Percentiles rank a stretch among this genome's conserved stretches.
Evolutionary conservation across 768 basidiomycete species (phyloP).

Genomic region (Calvatia gigantea): DNA sequence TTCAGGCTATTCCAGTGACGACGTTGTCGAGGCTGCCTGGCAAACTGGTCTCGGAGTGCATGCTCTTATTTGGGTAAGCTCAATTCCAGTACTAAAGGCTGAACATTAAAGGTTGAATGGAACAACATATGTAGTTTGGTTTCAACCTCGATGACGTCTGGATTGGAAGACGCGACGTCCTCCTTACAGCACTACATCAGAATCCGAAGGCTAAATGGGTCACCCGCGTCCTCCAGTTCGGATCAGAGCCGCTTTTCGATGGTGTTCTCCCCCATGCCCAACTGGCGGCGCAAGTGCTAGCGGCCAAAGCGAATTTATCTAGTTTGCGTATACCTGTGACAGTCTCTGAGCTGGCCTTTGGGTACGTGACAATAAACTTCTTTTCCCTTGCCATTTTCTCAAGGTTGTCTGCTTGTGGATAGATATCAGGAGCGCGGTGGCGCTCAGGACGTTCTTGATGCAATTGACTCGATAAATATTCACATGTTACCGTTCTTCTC

Average conservation of each 20-base stretch:
- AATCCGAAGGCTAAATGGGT: conserved; percentile 52
- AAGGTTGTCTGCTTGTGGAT: neutral
- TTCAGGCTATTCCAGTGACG: conserved; percentile 26
- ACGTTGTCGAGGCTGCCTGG: conserved; percentile 57
- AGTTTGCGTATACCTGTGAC: conserved; percentile 53
- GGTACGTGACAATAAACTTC: conserved; percentile 23
- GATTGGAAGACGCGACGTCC: conserved; percentile 39
- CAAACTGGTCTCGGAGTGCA: conserved; percentile 49
- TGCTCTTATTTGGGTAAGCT: conserved; percentile 54
- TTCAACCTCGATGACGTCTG: conserved; percentile 37
- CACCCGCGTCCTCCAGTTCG: conserved; percentile 54
- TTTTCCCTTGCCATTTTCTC: neutral
- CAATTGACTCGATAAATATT: conserved; percentile 50
- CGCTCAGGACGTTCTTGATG: conserved; percentile 47
- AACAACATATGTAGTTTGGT: conserved; percentile 26
- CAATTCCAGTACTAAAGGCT: neutral
- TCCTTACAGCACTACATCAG: conserved; percentile 39
- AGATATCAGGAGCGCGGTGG: conserved; percentile 43
- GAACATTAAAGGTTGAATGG: neutral
- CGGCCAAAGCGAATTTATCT: conserved; percentile 40
- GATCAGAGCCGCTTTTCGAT: conserved; percentile 56
- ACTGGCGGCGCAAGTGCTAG: conserved; percentile 42
- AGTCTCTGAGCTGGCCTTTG: conserved; percentile 48
- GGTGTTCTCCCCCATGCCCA: conserved; percentile 37
- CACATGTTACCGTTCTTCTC: conserved; percentile 63